phyloP scores from a whole-genome alignment of 2,329 filamentous ascomycete genomes.

The Claviceps africana region DNA sequence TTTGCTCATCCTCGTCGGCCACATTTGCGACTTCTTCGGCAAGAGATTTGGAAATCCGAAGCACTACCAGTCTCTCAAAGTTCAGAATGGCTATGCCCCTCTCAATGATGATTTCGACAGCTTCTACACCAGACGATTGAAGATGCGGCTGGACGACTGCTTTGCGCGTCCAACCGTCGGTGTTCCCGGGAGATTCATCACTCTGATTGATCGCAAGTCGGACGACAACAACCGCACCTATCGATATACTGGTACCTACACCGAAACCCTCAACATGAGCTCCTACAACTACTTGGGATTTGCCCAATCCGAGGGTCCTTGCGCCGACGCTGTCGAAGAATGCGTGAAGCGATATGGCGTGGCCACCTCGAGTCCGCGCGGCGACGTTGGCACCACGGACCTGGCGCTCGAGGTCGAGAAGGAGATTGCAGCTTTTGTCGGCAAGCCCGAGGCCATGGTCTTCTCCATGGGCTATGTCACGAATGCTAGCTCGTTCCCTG shows the following conservation, averaged over 20 bases:
- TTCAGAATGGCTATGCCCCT: constrained; percentile 79
- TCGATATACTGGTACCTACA: constrained; percentile 75
- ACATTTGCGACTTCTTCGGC: constrained; percentile 93
- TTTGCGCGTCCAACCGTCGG: constrained; percentile 87
- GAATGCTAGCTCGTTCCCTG: constrained; percentile 84
- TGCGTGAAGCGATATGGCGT: constrained; percentile 75
- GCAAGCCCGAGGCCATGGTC: constrained; percentile 87
- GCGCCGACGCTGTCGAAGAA: constrained; percentile 83
- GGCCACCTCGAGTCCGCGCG: constrained; percentile 65
- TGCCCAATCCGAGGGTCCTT: constrained; percentile 91
- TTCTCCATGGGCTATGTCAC: constrained; percentile 99
- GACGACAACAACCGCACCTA: constrained; percentile 87
- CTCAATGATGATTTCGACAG: constrained; percentile 98
- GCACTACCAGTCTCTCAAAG: constrained; percentile 66
- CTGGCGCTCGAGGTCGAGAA: constrained; percentile 80
- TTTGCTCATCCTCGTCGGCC: constrained; percentile 86
- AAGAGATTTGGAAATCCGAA: constrained; percentile 83
- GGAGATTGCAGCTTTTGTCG: constrained; percentile 78
- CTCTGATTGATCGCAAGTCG: constrained; percentile 77
- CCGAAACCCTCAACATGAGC: constrained; percentile 95
- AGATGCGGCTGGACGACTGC: constrained; percentile 91
- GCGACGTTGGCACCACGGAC: constrained; percentile 76
- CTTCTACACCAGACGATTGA: constrained; percentile 87
- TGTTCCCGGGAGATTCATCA: constrained; percentile 88
- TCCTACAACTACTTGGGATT: constrained; percentile 99